Base-by-base conservation (phyloP, 225 moss, liverwort and hornwort species). In the Sphagnum tenellum region DNA sequence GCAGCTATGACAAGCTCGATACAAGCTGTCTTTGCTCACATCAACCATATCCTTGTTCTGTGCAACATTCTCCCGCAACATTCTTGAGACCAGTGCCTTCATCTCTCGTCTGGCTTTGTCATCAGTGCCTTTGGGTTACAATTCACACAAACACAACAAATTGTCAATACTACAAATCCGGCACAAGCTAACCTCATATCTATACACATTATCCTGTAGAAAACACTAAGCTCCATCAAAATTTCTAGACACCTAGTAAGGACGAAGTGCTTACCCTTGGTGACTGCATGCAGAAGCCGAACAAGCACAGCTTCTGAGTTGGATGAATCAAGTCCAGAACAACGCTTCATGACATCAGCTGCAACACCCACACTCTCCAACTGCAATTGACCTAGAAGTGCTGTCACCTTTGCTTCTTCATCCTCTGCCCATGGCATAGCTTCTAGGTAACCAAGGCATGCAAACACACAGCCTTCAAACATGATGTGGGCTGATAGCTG, bases 361-460 rank as follows among this genome's bases (percentile, higher is more conserved):
- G 88, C 82, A 59, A 79, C 91, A 8, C 91, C 88, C 44, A 79
- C 86, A 58, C 79, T 89, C 64, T 89, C 91, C 66, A 91, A 66
- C 46, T 91, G 91, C 44, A 91, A 68, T 57, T 91, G 91, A 54
- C 86, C 81, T 70, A 91, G 64, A 13, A 91, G 72, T 5, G 79
- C 58, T 7, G 81, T 89, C 73, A 91, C 81, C 75, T 91, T 89
- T 76, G 88, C 91, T 64, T 91, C 91, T 73, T 91, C 91, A 45
- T 91, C 91, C 62, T 91, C 88, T 3, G 83, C 88, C 91, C 91
- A 91, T 0, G 91, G 91, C 5, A 89, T 89, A 46, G 91, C 91
- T 73, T 91, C 91, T 62, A 91, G 56, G 48, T 86, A 91, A 63
- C 89, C 91, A 3, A 91, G 68, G 49, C 91, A 91, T 0, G 91